Evolutionary conservation across 257 asterid species (phyloP), one percentile per base, ranked within the genome.

Genomic region (Rauvolfia tetraphylla): DNA sequence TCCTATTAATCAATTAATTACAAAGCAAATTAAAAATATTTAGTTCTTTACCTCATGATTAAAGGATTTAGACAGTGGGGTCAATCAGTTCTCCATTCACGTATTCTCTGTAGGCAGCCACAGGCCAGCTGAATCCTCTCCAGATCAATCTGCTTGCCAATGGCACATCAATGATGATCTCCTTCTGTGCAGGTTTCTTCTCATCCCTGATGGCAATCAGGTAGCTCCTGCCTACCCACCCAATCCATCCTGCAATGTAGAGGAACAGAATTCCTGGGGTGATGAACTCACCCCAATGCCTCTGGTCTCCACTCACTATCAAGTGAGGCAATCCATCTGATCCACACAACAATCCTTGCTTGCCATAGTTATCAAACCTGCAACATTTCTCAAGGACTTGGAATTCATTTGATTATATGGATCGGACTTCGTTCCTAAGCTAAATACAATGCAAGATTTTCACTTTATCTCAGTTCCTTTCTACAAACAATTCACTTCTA

Each of bases 191-290:
- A 1, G 97, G 98, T 62, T 95, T 95, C 93, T 95, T 95, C 0
- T 92, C 99, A 69, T 86, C 97, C 78, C 96, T 89, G 58, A 93
- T 87, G 53, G 98, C 96, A 59, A 95, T 95, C 84, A 95, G 76
- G 88, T 92, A 95, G 89, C 99, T 95, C 88, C 98, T 76, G 3
- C 99, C 98, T 1, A 87, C 96, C 98, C 99, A 93, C 87, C 99
- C 99, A 72, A 92, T 92, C 98, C 96, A 95, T 42, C 97, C 97
- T 7, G 97, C 96, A 72, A 95, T 93, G 93, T 95, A 93, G 72
- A 91, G 78, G 93, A 92, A 95, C 75, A 95, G 70, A 53, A 95
- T 86, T 23, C 99, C 99, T 0, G 98, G 98, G 2, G 98, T 95
- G 70, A 95, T 92, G 82, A 95, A 95, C 86, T 95, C 98, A 7